Evolutionary conservation across 345 rosid genomes (phyloP).

Genomic region (Lumnitzera racemosa): DNA sequence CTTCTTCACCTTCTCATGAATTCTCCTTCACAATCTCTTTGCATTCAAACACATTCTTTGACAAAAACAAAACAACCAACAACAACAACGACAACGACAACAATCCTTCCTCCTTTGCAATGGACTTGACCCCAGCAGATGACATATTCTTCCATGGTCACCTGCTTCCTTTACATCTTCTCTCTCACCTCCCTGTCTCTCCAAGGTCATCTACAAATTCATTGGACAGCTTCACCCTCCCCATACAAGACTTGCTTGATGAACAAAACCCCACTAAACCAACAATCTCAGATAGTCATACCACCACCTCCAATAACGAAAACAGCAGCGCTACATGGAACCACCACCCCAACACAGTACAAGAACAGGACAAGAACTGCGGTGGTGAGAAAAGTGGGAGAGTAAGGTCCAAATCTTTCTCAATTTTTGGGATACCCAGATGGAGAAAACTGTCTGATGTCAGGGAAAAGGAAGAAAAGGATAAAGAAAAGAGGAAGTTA

Average conservation of each 20-base stretch:
- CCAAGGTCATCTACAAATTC: constrained; percentile 76
- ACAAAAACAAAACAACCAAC: constrained; percentile 5
- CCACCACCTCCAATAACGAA: constrained; percentile 1
- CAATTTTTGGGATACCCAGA: constrained; percentile 48
- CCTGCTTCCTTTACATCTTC: constrained; percentile 90
- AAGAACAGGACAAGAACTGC: neutral
- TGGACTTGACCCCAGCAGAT: constrained; percentile 92
- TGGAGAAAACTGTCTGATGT: constrained; percentile 48
- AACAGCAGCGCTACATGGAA: constrained; percentile 2
- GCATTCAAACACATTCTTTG: constrained; percentile 28
- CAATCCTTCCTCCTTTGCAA: constrained; percentile 43
- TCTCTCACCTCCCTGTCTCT: constrained; percentile 79
- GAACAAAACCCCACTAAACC: constrained; percentile 14
- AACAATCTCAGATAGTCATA: neutral
- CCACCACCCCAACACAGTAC: too few species aligned
- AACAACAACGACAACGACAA: constrained; percentile 14
- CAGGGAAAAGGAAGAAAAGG: constrained; percentile 28
- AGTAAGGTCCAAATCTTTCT: constrained; percentile 61
- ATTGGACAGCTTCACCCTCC: constrained; percentile 59
- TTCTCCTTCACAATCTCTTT: constrained; percentile 93
- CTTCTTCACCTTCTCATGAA: constrained; percentile 90
- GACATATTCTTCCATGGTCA: constrained; percentile 99
- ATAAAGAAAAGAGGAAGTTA: constrained; percentile 32
- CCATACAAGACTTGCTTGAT: constrained; percentile 33
- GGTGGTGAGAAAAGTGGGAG: constrained; percentile 13